A percentile compares a stretch with the other conserved stretches of the same genome.
phyloP scores from a whole-genome alignment of 495 filamentous ascomycete species.

The Hyaloscypha variabilis region DNA sequence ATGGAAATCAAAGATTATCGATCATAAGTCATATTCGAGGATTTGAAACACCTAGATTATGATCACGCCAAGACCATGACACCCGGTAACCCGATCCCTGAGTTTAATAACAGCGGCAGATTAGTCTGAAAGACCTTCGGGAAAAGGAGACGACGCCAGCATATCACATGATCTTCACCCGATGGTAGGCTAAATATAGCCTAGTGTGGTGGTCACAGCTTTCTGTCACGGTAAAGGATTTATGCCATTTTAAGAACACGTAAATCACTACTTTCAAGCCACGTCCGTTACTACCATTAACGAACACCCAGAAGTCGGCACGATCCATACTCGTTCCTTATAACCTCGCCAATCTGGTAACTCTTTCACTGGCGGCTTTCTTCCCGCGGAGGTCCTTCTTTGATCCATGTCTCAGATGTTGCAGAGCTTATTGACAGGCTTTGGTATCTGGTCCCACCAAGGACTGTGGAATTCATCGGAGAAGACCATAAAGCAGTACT shows the following conservation, averaged over 20 bases:
- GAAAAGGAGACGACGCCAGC: no score
- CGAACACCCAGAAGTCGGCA: slow-evolving; percentile 32
- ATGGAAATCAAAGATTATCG: slow-evolving; percentile 88
- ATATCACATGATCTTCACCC: no score
- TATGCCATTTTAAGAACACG: no score
- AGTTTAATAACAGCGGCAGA: slow-evolving; percentile 61
- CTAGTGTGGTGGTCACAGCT: no score
- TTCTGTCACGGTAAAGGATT: no score
- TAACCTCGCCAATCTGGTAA: slow-evolving; percentile 10
- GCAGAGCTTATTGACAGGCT: slow-evolving; percentile 2
- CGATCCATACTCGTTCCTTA: slow-evolving; percentile 6
- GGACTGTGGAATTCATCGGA: slow-evolving; percentile 47
- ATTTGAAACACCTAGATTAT: slow-evolving; percentile 79
- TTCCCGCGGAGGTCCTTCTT: no score
- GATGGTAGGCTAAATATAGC: no score
- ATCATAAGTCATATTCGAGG: slow-evolving; percentile 68
- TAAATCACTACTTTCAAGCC: no score
- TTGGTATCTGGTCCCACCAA: slow-evolving; percentile 13
- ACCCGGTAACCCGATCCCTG: slow-evolving; percentile 39
- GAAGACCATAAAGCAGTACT: slow-evolving; percentile 58
- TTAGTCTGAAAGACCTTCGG: no score
- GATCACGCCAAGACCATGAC: slow-evolving; percentile 68
- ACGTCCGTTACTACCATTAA: no score
- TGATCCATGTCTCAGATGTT: slow-evolving; percentile 9
- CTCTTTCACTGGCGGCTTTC: no score